Base-by-base conservation (phyloP, 176 grass and related monocot genomes). In the Tillandsia fasciculata region DNA sequence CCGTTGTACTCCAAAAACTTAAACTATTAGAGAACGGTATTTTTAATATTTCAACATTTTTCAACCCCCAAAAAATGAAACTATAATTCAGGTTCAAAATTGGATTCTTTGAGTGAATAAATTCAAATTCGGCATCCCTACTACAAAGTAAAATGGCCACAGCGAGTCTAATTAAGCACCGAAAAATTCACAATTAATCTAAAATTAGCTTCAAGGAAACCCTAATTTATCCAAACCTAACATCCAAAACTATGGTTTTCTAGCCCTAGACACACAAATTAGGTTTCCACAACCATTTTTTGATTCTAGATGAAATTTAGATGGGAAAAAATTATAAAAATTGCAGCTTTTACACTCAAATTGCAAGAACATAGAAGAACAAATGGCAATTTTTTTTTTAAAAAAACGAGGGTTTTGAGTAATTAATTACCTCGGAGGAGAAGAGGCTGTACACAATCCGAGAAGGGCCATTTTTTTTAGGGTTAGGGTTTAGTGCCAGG, bases 401-500 rank as follows among this genome's bases (percentile, higher is more conserved):
- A 57, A 61, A 9, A 9, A 2, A 1, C n/a, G n/a, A 61, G 56
- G 3, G 13, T 0, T 42, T 42, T 42, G 24, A 63, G 9, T 10
- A 63, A 11, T 9, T 29, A 23, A 12, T 63, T 52, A 83, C 81
- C 81, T 78, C 48, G 75, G 64, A n/a, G 51, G 7, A 47, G 53
- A 69, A 11, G 71, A 17, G 63, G 48, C 70, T 20, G 52, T 49
- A 14, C 71, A 64, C 15, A 83, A 52, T 69, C 81, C 81, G 15
- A 83, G 69, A 58, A 68, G 64, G 13, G 64, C 69, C 81, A 83
- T 83, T 27, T 50, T 49, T 52, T 53, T 8, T 18, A 57, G 53
- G 17, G 14, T 17, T 51, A 3, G 14, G 52, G 49, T 18, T 71
- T 24, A 24, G 24, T 24, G 24, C 24, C 1, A 29, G 53, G 42